Percentiles rank a stretch among this genome's conserved stretches.
These are phyloP conservation scores for Penicillium brasilianum DNA, from an alignment of 2,329 filamentous ascomycete genomes.

Conservation along the genomic window DNA sequence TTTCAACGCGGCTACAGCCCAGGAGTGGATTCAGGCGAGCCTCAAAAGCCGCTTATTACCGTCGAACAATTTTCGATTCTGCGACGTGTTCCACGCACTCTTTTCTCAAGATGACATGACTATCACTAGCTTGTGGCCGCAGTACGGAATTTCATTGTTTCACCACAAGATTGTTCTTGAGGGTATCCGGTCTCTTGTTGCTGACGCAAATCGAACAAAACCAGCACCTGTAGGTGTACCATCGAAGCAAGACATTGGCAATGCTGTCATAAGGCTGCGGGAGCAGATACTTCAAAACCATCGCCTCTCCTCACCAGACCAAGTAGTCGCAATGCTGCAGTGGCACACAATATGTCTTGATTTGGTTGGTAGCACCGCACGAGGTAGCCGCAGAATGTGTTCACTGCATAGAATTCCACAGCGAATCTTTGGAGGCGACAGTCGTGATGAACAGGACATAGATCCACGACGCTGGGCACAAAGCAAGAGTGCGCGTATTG, in stretches of 20 bases:
- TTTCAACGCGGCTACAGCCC: slow-evolving; percentile 4
- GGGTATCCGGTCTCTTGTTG: slow-evolving; percentile 4
- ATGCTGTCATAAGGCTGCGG: not conserved
- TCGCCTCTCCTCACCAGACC: not conserved
- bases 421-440: slow-evolving; percentile 19
- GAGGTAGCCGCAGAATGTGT: slow-evolving; percentile 19
- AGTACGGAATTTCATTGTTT: not conserved
- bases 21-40: slow-evolving; percentile 10
- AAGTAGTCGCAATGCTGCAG: slow-evolving; percentile 13
- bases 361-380: slow-evolving; percentile 13
- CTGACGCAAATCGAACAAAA: slow-evolving; percentile 4
- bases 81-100: slow-evolving; percentile 1
- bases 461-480: slow-evolving; percentile 17
- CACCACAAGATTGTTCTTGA: not conserved
- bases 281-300: slow-evolving; percentile 1
- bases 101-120: not conserved
- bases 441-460: slow-evolving; percentile 12
- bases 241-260: not conserved
- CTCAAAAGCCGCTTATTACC: slow-evolving; percentile 4
- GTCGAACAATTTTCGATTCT: not conserved
- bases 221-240: not conserved
- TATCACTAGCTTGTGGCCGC: not conserved
- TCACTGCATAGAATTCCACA: slow-evolving; percentile 13
- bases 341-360: slow-evolving; percentile 22
- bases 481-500: slow-evolving; percentile 9